A percentile compares a stretch with the other conserved stretches of the same genome.
Evolutionary conservation across 1,284 basidiomycete species (phyloP).

Genomic region (Somion occarium): DNA sequence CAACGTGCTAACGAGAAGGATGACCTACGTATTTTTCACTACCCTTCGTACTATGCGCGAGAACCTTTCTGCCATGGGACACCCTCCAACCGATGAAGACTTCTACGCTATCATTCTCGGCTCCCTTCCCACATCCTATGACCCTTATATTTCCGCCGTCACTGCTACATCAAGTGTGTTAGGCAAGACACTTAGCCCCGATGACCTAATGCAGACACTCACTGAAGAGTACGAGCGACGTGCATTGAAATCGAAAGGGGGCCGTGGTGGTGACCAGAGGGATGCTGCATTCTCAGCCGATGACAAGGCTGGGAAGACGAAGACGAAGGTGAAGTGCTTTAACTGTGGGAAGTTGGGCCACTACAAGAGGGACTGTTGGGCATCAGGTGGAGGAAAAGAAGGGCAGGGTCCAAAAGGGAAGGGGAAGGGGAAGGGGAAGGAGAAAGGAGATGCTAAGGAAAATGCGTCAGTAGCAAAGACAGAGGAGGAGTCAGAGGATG

Average conservation of each 20-base stretch:
- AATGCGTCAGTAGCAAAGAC: slow-evolving; percentile 10
- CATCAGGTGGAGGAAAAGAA: slow-evolving; percentile 26
- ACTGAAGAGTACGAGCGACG: slow-evolving; percentile 15
- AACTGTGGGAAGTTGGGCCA: slow-evolving; percentile 25
- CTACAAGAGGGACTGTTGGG: slow-evolving; percentile 21
- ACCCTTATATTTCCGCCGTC: slow-evolving; percentile 10
- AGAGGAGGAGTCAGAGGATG: slow-evolving; percentile 7
- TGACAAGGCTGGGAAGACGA: slow-evolving; percentile 7
- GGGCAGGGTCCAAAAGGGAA: slow-evolving; percentile 17
- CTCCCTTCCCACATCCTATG: slow-evolving; percentile 17
- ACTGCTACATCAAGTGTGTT: slow-evolving; percentile 3
- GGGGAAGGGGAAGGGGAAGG: slow-evolving; percentile 11
- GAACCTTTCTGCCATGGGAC: slow-evolving; percentile 18
- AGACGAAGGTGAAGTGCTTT: slow-evolving; percentile 14
- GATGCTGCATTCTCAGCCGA: slow-evolving; percentile 11
- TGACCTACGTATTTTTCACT: slow-evolving; percentile 14
- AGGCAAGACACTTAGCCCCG: slow-evolving; percentile 9
- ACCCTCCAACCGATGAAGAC: slow-evolving; percentile 11
- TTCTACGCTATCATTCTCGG: slow-evolving; percentile 13
- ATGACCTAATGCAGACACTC: slow-evolving; percentile 13
- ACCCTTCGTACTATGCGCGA: slow-evolving; percentile 16
- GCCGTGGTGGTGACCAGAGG: background rate
- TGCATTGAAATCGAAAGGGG: slow-evolving; percentile 3
- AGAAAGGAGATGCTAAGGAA: slow-evolving; percentile 1
- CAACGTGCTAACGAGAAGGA: slow-evolving; percentile 13